A percentile compares a stretch with the other conserved stretches of the same genome.
Evolutionary conservation across 352 stramenopile genomes (phyloP).

Genomic region (Phytophthora pseudosyringae): DNA sequence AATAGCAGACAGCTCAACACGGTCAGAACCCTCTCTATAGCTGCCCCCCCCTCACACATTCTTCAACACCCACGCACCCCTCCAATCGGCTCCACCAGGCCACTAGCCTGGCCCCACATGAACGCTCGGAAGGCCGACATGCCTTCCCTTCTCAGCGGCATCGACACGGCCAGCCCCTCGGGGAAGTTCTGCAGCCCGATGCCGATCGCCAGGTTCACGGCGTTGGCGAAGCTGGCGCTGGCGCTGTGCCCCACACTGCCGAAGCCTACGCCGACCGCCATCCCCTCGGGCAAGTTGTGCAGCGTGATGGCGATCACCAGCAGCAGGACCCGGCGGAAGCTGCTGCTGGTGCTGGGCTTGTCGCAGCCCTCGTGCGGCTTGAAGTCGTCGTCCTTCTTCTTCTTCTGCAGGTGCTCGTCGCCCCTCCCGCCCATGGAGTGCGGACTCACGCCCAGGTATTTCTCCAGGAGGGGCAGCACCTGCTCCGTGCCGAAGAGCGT

Average conservation of each 20-base stretch:
- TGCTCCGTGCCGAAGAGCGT: slow-evolving; percentile 82
- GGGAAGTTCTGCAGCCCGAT: slow-evolving; percentile 93
- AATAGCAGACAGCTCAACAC: slow-evolving; percentile 13
- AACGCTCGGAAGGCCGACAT: slow-evolving; percentile 87
- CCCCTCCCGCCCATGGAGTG: slow-evolving; percentile 65
- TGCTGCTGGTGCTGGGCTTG: slow-evolving; percentile 37
- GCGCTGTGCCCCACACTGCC: slow-evolving; percentile 78
- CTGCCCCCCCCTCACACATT: too few species aligned
- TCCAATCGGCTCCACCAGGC: slow-evolving; percentile 88
- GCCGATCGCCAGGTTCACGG: slow-evolving; percentile 87
- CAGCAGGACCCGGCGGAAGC: slow-evolving; percentile 82
- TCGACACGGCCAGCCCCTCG: slow-evolving; percentile 88
- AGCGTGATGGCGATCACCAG: slow-evolving; percentile 92
- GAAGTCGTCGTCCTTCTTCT: slow-evolving; percentile 53
- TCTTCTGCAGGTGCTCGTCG: slow-evolving; percentile 38
- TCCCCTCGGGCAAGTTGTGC: slow-evolving; percentile 91
- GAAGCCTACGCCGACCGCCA: slow-evolving; percentile 92
- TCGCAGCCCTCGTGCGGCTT: slow-evolving; percentile 23
- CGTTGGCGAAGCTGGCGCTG: slow-evolving; percentile 78
- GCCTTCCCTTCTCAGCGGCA: slow-evolving; percentile 86
- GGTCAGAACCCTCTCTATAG: neutral
- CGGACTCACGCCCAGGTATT: slow-evolving; percentile 36
- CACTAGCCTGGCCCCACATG: slow-evolving; percentile 91
- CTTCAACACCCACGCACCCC: slow-evolving; percentile 54
- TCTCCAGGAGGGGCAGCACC: slow-evolving; percentile 67